Base-by-base conservation (phyloP, 2,329 filamentous ascomycete species). In the Curvularia sp. region DNA sequence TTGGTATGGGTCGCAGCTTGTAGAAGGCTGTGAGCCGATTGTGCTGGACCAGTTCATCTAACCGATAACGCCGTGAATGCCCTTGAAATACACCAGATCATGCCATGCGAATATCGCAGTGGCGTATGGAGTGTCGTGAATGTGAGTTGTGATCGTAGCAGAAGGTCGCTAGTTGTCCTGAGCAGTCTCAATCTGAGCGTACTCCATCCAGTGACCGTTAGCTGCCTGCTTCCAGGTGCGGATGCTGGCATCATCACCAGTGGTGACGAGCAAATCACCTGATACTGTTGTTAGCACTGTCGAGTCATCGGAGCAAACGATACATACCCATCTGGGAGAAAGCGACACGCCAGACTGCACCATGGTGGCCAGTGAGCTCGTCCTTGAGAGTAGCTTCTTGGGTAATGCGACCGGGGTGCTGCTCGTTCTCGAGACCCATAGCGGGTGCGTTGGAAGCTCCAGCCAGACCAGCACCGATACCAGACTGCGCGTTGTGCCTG, bases 311-410 rank as follows among this genome's bases (percentile, higher is more conserved):
- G n/a, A 5, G 20, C 7, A 4, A 18, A 30, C 24, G 18, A 9
- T 39, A 66, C 75, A 57, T 74, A 79, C 78, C 81, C 73, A 79
- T 78, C 28, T 79, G 78, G 12, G 80, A 82, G 66, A 93, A 94
- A 0, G 85, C 85, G 2, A 93, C 87, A 22, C 89, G 82, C 90
- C 90, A 94, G 1, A 92, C 89, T 1, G 89, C 89, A 18, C 86
- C 88, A 49, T 86, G 84, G 71, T 91, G 87, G 52, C 84, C 85
- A 49, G 88, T 86, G 8, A 93, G 83, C 68, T 84, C 86, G 8
- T 88, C 89, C 0, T 90, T 83, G 66, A 91, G 85, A 62, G 83
- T 84, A 20, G 82, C 82, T 0, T 82, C 80, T 72, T 93, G 90
- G 58, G 80, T 82, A 24, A 93, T 82, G 66, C 90, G 86, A 0